Conservation (phyloP, 1,139 yeast species). For the Debaryomyces psychrophilus region DNA sequence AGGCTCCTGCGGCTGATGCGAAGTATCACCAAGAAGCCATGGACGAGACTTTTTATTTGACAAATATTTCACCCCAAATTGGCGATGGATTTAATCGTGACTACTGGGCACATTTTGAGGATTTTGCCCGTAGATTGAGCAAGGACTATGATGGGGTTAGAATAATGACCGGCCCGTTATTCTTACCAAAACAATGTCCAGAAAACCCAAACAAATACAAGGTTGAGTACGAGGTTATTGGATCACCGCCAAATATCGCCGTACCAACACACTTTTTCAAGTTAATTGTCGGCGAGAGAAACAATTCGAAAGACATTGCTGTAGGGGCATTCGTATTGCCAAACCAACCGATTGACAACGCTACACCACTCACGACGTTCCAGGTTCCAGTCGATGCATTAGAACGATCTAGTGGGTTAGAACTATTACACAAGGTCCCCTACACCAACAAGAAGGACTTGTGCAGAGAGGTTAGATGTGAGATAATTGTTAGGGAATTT, state of each 20-base stretch:
- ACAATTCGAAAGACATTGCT: slow-evolving; percentile 54
- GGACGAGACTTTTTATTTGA: slow-evolving; percentile 88
- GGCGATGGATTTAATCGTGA: slow-evolving; percentile 98
- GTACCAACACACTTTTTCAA: slow-evolving; percentile 98
- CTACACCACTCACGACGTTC: slow-evolving; percentile 69
- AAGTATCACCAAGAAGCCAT: slow-evolving; percentile 86
- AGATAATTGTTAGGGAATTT: slow-evolving; percentile 81
- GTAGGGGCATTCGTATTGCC: slow-evolving; percentile 95
- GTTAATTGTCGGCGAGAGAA: slow-evolving; percentile 77
- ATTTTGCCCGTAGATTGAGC: slow-evolving; percentile 80
- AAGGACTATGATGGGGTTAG: slow-evolving; percentile 70
- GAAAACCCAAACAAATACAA: slow-evolving; percentile 67
- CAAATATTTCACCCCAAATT: slow-evolving; percentile 95
- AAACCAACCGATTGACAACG: slow-evolving; percentile 72
- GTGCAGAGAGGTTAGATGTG: slow-evolving; percentile 81
- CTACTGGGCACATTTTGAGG: slow-evolving; percentile 96
- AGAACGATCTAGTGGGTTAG: slow-evolving; percentile 85
- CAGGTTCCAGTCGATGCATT: slow-evolving; percentile 89
- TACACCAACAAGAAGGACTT: slow-evolving; percentile 61
- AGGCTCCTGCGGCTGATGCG: slow-evolving; percentile 98
- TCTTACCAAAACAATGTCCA: slow-evolving; percentile 73
- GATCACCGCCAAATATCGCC: slow-evolving; percentile 94
- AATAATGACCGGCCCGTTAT: slow-evolving; percentile 91
- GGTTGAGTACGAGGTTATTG: slow-evolving; percentile 89
- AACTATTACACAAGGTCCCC: slow-evolving; percentile 72